A percentile compares a stretch with the other conserved stretches of the same genome.
phyloP scores from a whole-genome alignment of 305 asterid genomes.

The Rubia tinctorum region DNA sequence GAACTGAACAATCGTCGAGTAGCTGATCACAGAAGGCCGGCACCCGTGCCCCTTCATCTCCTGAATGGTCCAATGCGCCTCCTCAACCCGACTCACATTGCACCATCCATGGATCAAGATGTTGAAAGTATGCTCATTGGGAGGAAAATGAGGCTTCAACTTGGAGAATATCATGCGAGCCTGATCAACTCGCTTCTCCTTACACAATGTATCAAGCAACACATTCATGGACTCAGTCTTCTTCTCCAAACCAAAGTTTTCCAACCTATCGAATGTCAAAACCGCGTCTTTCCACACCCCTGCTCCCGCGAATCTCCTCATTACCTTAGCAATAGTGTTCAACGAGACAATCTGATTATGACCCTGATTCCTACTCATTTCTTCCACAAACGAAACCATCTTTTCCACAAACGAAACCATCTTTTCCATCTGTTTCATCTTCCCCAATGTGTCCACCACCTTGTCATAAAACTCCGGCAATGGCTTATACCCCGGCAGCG shows the following conservation, averaged over 20 bases:
- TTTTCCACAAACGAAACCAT: slow-evolving; percentile 64
- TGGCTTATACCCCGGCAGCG: slow-evolving; percentile 45
- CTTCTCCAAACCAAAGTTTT: slow-evolving; percentile 56
- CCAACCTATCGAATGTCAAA: slow-evolving; percentile 55
- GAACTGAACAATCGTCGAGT: slow-evolving; percentile 66
- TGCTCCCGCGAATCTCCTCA: slow-evolving; percentile 80
- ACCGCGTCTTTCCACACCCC: slow-evolving; percentile 76
- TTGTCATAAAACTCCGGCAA: slow-evolving; percentile 51
- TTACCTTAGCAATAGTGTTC: slow-evolving; percentile 64
- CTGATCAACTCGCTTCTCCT: slow-evolving; percentile 62
- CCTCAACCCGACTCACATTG: slow-evolving; percentile 74
- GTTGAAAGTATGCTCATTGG: slow-evolving; percentile 76
- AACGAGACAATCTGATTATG: slow-evolving; percentile 34
- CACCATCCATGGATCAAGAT: slow-evolving; percentile 94
- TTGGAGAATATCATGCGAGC: slow-evolving; percentile 62
- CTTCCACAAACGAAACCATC: slow-evolving; percentile 51
- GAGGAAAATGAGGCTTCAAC: slow-evolving; percentile 57
- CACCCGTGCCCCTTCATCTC: slow-evolving; percentile 85
- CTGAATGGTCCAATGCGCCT: slow-evolving; percentile 89
- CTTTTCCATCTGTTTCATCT: slow-evolving; percentile 72
- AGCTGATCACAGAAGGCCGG: slow-evolving; percentile 77
- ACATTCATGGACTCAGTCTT: slow-evolving; percentile 78
- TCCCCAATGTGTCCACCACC: slow-evolving; percentile 82
- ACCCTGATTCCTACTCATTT: slow-evolving; percentile 37
- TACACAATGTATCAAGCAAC: slow-evolving; percentile 80